Percentiles rank a stretch among this genome's conserved stretches.
phyloP scores from a whole-genome alignment of 2,329 filamentous ascomycete species.

The Stemphylium beticola region DNA sequence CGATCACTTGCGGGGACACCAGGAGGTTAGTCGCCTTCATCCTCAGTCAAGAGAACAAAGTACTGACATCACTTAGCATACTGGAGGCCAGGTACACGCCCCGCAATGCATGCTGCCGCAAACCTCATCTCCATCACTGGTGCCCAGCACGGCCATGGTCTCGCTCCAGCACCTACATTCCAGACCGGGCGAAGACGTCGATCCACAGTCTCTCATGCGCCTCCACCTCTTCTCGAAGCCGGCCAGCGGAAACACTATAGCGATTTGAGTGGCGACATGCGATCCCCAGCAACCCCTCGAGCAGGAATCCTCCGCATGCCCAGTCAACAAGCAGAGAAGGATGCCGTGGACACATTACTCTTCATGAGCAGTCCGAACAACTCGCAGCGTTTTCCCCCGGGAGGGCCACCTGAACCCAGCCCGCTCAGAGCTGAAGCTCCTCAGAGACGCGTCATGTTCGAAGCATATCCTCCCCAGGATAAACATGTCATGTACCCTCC shows the following conservation, averaged over 20 bases:
- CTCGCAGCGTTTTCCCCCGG: slow-evolving; percentile 52
- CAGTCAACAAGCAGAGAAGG: slow-evolving; percentile 75
- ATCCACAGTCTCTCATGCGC: slow-evolving; percentile 41
- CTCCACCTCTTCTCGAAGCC: slow-evolving; percentile 39
- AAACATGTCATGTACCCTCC: slow-evolving; percentile 29
- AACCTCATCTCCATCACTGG: slow-evolving; percentile 39
- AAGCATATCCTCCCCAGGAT: slow-evolving; percentile 37
- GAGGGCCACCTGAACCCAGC: slow-evolving; percentile 35
- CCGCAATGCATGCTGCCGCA: slow-evolving; percentile 35
- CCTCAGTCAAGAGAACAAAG: too few species aligned
- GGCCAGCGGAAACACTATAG: slow-evolving; percentile 43
- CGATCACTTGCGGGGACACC: slow-evolving; percentile 32
- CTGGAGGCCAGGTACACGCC: slow-evolving; percentile 36
- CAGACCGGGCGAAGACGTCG: slow-evolving; percentile 44
- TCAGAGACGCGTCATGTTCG: slow-evolving; percentile 47
- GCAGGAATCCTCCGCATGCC: slow-evolving; percentile 68
- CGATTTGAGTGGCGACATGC: slow-evolving; percentile 34
- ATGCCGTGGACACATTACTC: slow-evolving; percentile 78
- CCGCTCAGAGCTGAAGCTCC: slow-evolving; percentile 38
- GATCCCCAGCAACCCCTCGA: slow-evolving; percentile 42
- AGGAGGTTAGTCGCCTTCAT: slow-evolving; percentile 25
- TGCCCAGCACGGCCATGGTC: slow-evolving; percentile 27
- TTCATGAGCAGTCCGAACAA: slow-evolving; percentile 84
- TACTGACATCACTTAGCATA: slow-evolving; percentile 25
- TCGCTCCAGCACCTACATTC: slow-evolving; percentile 45